Conservation (phyloP, 192 early-diverging fungal genomes). For the Gamsiella multidivaricata region DNA sequence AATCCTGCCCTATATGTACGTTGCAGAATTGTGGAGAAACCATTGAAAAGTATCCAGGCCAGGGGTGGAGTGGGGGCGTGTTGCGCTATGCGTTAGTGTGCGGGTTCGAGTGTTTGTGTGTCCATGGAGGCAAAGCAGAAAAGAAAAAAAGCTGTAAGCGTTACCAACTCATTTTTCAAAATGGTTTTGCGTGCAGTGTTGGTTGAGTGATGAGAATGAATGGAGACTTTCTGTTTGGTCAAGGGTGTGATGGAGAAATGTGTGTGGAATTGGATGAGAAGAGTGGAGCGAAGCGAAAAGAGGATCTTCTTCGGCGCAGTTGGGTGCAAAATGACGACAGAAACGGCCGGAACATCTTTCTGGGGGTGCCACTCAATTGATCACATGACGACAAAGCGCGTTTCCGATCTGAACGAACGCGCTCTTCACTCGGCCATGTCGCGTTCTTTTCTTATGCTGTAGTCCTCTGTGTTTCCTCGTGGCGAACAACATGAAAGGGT, state of each 20-base stretch:
- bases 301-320: neutral
- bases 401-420: too few species aligned
- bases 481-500: too few species aligned
- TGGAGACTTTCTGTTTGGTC: neutral
- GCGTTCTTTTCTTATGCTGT: too few species aligned
- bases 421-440: too few species aligned
- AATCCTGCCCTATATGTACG: slow-evolving; percentile 70
- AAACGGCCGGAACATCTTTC: too few species aligned
- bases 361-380: too few species aligned
- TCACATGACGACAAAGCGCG: too few species aligned
- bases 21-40: too few species aligned
- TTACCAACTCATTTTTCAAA: neutral
- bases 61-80: neutral
- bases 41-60: neutral
- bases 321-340: too few species aligned
- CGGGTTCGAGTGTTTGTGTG: too few species aligned
- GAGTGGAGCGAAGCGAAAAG: neutral
- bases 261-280: neutral
- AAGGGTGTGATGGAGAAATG: neutral
- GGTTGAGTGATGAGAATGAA: neutral
- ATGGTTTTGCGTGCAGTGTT: neutral
- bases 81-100: too few species aligned
- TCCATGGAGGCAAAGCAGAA: neutral
- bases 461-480: too few species aligned
- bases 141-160: neutral